Evolutionary conservation across 2,329 filamentous ascomycete species (phyloP).

Genomic region (Fusarium longipes): DNA sequence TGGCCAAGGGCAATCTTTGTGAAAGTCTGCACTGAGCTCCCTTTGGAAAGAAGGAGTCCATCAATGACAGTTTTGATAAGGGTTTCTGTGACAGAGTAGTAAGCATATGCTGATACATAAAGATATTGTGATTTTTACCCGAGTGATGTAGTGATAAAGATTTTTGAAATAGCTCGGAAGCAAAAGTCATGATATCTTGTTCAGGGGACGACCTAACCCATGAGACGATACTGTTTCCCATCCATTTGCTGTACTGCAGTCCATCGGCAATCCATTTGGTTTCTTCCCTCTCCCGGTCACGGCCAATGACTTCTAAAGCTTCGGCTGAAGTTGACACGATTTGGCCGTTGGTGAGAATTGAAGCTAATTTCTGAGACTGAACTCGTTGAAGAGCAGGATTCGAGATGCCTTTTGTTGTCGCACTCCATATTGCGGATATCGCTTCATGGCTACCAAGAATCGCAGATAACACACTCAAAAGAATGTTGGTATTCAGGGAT

Average conservation of each 20-base stretch:
- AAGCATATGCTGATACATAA: neutral
- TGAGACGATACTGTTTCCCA: conserved; percentile 70
- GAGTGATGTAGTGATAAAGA: conserved; percentile 77
- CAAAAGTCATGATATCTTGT: conserved; percentile 55
- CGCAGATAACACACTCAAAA: conserved; percentile 58
- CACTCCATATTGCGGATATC: conserved; percentile 54
- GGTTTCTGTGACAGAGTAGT: conserved; percentile 50
- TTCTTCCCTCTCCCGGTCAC: conserved; percentile 43
- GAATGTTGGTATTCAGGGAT: conserved; percentile 56
- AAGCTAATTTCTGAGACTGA: conserved; percentile 54
- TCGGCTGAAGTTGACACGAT: conserved; percentile 65
- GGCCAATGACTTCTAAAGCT: conserved; percentile 62
- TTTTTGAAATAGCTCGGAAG: conserved; percentile 64
- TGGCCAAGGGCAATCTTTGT: conserved; percentile 47
- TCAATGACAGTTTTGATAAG: conserved; percentile 54
- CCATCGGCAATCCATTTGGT: conserved; percentile 73
- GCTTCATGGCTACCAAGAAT: conserved; percentile 55
- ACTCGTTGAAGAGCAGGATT: conserved; percentile 46
- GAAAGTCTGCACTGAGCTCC: conserved; percentile 43
- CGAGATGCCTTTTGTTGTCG: conserved; percentile 43
- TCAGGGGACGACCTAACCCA: conserved; percentile 54
- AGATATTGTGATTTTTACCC: conserved; percentile 58
- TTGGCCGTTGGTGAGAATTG: conserved; percentile 61
- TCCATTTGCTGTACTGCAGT: conserved; percentile 74
- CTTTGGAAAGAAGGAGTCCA: conserved; percentile 52